Evolutionary conservation across 2,329 filamentous ascomycete species (phyloP).

Genomic region (Ceratocystis alfenasii): DNA sequence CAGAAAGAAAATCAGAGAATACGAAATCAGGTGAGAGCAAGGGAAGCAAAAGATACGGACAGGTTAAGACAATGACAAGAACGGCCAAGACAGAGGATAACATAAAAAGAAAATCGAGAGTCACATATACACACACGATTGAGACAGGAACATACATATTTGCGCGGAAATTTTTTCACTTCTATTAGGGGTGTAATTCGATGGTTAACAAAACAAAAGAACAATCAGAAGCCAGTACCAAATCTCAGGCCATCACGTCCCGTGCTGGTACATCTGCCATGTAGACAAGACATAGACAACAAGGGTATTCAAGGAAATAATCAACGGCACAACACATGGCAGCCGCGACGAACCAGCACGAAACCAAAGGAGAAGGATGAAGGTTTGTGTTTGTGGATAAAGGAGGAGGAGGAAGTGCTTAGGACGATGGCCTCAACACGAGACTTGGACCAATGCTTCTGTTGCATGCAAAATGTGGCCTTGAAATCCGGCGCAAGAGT

Average conservation of each 20-base stretch:
- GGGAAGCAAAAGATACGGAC: not conserved
- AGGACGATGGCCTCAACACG: constrained; percentile 7
- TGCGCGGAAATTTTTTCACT: constrained; percentile 14
- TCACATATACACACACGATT: not conserved
- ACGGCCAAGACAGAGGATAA: not conserved
- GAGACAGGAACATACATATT: constrained; percentile 9
- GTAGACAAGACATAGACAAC: constrained; percentile 11
- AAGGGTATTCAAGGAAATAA: constrained; percentile 10
- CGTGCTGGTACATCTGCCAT: constrained; percentile 14
- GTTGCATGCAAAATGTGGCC: not conserved
- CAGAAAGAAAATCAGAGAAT: no score
- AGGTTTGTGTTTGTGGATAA: not conserved
- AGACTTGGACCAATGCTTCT: constrained; percentile 14
- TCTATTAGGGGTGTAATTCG: constrained; percentile 17
- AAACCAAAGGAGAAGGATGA: constrained; percentile 4
- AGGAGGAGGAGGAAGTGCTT: not conserved
- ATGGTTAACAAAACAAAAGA: constrained; percentile 13
- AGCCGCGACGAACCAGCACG: constrained; percentile 19
- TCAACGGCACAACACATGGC: constrained; percentile 17
- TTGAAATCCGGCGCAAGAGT: not conserved
- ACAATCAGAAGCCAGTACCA: constrained; percentile 14
- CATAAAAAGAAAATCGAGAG: not conserved
- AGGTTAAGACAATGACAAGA: not conserved
- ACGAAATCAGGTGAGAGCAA: not conserved
- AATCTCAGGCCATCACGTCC: constrained; percentile 12